Conservation (phyloP, 1,139 yeast species). For the Keqinozyma sinolaborantium region DNA sequence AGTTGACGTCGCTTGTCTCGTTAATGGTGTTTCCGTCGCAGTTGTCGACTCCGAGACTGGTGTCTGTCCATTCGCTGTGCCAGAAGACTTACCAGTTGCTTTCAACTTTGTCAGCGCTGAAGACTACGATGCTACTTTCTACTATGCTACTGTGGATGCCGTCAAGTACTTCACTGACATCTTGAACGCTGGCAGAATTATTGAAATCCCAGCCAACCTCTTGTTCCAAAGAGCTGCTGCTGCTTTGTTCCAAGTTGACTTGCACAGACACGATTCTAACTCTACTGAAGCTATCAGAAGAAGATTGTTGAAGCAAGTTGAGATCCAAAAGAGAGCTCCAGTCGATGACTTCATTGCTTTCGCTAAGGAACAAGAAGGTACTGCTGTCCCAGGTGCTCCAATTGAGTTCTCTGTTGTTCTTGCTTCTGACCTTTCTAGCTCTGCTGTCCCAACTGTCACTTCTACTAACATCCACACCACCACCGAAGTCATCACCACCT, state of each 20-base stretch:
- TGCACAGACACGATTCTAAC: slow-evolving; percentile 25
- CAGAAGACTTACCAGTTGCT: slow-evolving; percentile 23
- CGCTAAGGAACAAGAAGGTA: slow-evolving; percentile 27
- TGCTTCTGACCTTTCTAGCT: slow-evolving; percentile 10
- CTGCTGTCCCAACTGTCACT: slow-evolving; percentile 10
- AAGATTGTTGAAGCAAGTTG: slow-evolving; percentile 24
- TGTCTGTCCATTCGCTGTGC: slow-evolving; percentile 36
- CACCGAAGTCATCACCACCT: slow-evolving; percentile 37
- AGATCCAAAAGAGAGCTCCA: slow-evolving; percentile 13
- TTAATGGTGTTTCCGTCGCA: slow-evolving; percentile 28
- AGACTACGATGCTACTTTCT: slow-evolving; percentile 34
- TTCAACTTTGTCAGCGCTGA: slow-evolving; percentile 26
- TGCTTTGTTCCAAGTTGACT: slow-evolving; percentile 30
- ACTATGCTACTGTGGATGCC: slow-evolving; percentile 26
- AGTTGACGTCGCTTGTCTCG: slow-evolving; percentile 34
- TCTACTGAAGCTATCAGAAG: slow-evolving; percentile 42
- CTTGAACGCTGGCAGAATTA: slow-evolving; percentile 30
- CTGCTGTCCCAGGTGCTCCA: slow-evolving; percentile 13
- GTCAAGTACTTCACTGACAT: slow-evolving; percentile 33
- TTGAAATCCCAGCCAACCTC: slow-evolving; percentile 28
- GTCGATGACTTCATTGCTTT: slow-evolving; percentile 28
- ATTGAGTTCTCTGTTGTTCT: slow-evolving; percentile 11
- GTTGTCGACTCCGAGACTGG: slow-evolving; percentile 43
- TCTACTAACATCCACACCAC: slow-evolving; percentile 6
- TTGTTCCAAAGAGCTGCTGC: slow-evolving; percentile 21